These are phyloP conservation scores for Coemansia biformis DNA, from an alignment of 192 early-diverging fungal genomes.

Conservation along the genomic window DNA sequence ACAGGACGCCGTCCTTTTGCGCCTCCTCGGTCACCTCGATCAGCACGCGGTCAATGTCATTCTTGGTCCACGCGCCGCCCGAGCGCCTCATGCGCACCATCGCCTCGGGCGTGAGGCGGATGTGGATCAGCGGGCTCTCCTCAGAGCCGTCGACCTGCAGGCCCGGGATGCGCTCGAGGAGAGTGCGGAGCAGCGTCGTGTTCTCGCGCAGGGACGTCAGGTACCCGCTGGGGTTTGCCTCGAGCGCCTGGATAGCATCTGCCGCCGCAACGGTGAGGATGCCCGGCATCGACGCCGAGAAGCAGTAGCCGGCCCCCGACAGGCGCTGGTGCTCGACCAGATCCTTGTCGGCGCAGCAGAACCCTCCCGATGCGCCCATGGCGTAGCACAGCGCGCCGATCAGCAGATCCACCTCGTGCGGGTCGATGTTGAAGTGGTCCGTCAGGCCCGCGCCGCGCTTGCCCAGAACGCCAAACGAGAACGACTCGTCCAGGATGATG, in stretches of 20 bases:
- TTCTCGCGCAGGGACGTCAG: constrained; percentile 62
- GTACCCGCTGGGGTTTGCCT: constrained; percentile 22
- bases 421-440: constrained; percentile 69
- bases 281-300: constrained; percentile 91
- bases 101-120: constrained; percentile 55
- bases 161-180: constrained; percentile 51
- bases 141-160: constrained; percentile 50
- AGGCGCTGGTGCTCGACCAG: constrained; percentile 89
- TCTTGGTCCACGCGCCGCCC: constrained; percentile 50
- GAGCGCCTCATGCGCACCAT: constrained; percentile 65
- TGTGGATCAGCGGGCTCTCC: constrained; percentile 70
- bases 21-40: constrained; percentile 79
- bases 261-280: constrained; percentile 84
- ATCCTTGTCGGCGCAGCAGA: constrained; percentile 81
- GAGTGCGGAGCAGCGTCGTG: constrained; percentile 54
- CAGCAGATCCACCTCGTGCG: constrained; percentile 83
- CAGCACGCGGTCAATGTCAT: constrained; percentile 54
- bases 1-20: constrained; percentile 74
- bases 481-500: constrained; percentile 87
- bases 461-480: constrained; percentile 85
- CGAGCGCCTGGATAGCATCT: constrained; percentile 62
- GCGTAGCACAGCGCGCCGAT: constrained; percentile 76
- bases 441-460: constrained; percentile 82
- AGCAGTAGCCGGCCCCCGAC: constrained; percentile 84
- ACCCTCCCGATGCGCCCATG: constrained; percentile 82